phyloP scores from a whole-genome alignment of 768 basidiomycete species.

The Calocybe gangraenosa region DNA sequence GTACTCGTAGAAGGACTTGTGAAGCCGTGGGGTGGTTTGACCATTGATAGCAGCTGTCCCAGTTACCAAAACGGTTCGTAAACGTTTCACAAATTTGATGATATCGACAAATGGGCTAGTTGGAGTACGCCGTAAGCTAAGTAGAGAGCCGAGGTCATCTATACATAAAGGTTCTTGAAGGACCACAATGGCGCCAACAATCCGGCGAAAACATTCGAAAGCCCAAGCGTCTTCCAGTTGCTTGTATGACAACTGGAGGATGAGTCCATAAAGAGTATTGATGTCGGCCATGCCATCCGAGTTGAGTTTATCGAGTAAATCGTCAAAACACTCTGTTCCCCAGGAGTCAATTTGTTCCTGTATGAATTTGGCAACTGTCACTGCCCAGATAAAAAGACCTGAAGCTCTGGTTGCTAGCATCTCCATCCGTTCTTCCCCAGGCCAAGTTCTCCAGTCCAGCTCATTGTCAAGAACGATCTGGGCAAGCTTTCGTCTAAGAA shows the following conservation, averaged over 20 bases:
- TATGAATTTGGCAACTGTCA: constrained; percentile 4
- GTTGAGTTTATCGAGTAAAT: constrained; percentile 7
- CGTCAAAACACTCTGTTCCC: constrained; percentile 10
- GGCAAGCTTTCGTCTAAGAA: constrained; percentile 2
- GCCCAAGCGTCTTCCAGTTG: constrained; percentile 5
- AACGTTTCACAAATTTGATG: constrained; percentile 12
- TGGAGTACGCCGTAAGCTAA: constrained; percentile 3
- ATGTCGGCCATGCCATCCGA: constrained; percentile 5
- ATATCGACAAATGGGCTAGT: constrained; percentile 7
- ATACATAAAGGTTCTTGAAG: constrained; percentile 10
- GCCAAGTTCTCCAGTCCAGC: constrained; percentile 9
- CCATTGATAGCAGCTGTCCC: constrained; percentile 6
- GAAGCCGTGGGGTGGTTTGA: constrained; percentile 12
- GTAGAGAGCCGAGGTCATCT: constrained; percentile 4
- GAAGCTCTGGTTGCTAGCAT: constrained; percentile 5
- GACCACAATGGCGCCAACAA: constrained; percentile 12
- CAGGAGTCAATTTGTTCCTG: constrained; percentile 2
- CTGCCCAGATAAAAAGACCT: constrained; percentile 17
- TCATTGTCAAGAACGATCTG: constrained; percentile 8
- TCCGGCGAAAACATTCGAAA: constrained; percentile 13
- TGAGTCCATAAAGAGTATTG: constrained; percentile 8
- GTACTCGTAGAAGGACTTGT: constrained; percentile 17
- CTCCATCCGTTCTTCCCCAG: constrained; percentile 9
- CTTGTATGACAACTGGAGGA: constrained; percentile 2
- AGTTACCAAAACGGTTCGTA: constrained; percentile 14